A percentile compares a stretch with the other conserved stretches of the same genome.
Conservation (phyloP, 208 protist species). For the Acanthamoeba sp. region DNA sequence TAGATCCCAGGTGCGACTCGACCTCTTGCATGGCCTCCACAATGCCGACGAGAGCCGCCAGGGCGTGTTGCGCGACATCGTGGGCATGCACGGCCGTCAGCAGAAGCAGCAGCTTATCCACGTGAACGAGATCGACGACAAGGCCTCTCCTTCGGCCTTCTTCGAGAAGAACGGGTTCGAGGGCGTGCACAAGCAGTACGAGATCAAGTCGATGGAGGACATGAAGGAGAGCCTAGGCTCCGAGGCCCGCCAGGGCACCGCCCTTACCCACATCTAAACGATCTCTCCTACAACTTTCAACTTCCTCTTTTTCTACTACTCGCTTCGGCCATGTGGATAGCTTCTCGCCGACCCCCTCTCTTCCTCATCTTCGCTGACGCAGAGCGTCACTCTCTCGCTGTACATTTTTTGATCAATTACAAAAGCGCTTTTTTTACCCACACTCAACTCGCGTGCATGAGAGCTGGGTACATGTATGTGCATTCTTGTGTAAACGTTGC, state of each 20-base stretch:
- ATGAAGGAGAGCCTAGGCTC: not conserved
- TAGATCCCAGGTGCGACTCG: not conserved
- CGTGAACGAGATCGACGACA: slow-evolving; percentile 17
- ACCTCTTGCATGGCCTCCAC: not conserved
- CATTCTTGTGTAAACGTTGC: too few relatives aligned
- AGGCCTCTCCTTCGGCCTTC: not conserved
- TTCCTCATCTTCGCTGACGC: too few relatives aligned
- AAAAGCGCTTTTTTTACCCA: too few relatives aligned
- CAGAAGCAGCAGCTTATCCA: slow-evolving; percentile 21
- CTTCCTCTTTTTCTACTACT: too few relatives aligned
- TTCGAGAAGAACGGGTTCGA: slow-evolving; percentile 31
- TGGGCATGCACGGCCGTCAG: not conserved
- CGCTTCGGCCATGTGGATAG: too few relatives aligned
- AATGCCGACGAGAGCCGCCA: not conserved
- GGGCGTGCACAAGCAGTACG: not conserved
- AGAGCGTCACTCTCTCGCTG: too few relatives aligned
- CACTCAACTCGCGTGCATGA: too few relatives aligned
- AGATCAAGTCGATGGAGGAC: not conserved
- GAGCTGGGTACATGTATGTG: too few relatives aligned
- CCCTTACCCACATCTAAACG: not conserved
- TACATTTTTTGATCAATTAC: too few relatives aligned
- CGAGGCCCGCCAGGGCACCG: not conserved
- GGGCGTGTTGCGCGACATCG: not conserved
- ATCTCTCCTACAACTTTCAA: too few relatives aligned
- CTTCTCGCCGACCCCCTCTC: too few relatives aligned